These are phyloP conservation scores for Phytophthora pluvialis DNA, from an alignment of 352 stramenopile genomes.

Conservation along the genomic window DNA sequence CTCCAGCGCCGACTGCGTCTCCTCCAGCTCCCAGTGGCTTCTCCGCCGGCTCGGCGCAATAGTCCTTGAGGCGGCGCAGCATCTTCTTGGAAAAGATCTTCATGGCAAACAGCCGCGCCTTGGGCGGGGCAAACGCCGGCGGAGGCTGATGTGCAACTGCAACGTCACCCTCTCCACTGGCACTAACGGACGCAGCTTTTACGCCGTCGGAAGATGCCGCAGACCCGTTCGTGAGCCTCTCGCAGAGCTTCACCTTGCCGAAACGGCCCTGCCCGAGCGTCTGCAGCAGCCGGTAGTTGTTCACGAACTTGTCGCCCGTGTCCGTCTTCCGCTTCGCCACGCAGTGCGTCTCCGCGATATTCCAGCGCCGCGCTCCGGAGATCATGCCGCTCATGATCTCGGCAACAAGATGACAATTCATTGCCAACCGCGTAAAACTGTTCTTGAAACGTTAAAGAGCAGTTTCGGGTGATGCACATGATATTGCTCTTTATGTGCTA, in stretches of 20 bases:
- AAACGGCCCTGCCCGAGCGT: constrained; percentile 82
- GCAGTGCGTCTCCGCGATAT: constrained; percentile 71
- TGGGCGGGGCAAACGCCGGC: constrained; percentile 31
- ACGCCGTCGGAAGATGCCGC: background rate
- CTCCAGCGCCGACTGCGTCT: background rate
- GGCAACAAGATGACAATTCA: background rate
- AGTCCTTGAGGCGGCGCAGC: constrained; percentile 83
- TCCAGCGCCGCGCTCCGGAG: constrained; percentile 44
- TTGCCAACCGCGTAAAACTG: too few species aligned
- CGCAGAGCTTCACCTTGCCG: constrained; percentile 86
- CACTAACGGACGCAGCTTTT: background rate
- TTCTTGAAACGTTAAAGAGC: too few species aligned
- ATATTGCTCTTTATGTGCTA: too few species aligned
- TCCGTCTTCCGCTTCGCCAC: constrained; percentile 56
- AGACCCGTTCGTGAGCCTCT: constrained; percentile 46
- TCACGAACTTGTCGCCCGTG: constrained; percentile 66
- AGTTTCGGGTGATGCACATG: too few species aligned
- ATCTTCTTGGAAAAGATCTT: constrained; percentile 89
- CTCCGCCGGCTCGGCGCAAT: constrained; percentile 41
- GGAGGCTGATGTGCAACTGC: constrained; percentile 6
- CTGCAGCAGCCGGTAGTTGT: constrained; percentile 82
- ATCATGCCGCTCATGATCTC: constrained; percentile 28
- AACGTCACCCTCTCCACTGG: constrained; percentile 3
- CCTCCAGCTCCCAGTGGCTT: constrained; percentile 2
- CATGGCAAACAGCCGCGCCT: constrained; percentile 68